Evolutionary conservation across 2,329 filamentous ascomycete genomes (phyloP).

Genomic region (Elsinoe necatrix): DNA sequence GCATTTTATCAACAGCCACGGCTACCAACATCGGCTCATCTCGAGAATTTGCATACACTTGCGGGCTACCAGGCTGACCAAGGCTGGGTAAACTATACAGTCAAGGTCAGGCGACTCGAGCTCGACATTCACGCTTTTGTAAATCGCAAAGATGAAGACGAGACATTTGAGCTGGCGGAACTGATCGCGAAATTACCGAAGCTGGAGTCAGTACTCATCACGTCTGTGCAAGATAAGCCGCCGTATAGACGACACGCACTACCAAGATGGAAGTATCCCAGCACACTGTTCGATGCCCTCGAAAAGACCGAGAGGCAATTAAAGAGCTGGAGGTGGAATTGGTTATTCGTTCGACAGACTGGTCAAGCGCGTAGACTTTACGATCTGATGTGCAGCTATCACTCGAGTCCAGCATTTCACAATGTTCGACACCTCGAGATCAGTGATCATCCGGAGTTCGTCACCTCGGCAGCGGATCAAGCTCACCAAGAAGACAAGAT

Average conservation of each 20-base stretch:
- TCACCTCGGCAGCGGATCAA: slow-evolving; percentile 14
- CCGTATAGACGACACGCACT: slow-evolving; percentile 53
- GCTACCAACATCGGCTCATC: slow-evolving; percentile 24
- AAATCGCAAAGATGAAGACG: slow-evolving; percentile 15
- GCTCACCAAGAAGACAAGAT: slow-evolving; percentile 16
- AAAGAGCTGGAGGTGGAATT: slow-evolving; percentile 48
- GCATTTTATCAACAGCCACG: slow-evolving; percentile 29
- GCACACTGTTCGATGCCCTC: slow-evolving; percentile 57
- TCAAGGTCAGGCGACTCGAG: slow-evolving; percentile 61
- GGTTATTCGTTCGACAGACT: slow-evolving; percentile 11
- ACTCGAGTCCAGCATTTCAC: slow-evolving; percentile 17
- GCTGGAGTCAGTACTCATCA: slow-evolving; percentile 62
- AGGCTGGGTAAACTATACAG: slow-evolving; percentile 50
- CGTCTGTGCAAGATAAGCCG: slow-evolving; percentile 59
- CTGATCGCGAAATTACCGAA: slow-evolving; percentile 58
- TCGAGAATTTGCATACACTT: slow-evolving; percentile 27
- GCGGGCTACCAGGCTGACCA: slow-evolving; percentile 23
- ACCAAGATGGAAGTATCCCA: slow-evolving; percentile 59
- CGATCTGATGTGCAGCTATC: slow-evolving; percentile 10
- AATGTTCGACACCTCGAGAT: slow-evolving; percentile 17
- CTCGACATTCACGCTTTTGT: slow-evolving; percentile 49
- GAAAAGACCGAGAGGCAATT: slow-evolving; percentile 41
- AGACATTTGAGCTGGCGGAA: slow-evolving; percentile 44
- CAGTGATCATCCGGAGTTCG: slow-evolving; percentile 15
- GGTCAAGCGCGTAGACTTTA: background rate